These are phyloP conservation scores for Citrus medica DNA, from an alignment of 345 rosid genomes.

Conservation along the genomic window DNA sequence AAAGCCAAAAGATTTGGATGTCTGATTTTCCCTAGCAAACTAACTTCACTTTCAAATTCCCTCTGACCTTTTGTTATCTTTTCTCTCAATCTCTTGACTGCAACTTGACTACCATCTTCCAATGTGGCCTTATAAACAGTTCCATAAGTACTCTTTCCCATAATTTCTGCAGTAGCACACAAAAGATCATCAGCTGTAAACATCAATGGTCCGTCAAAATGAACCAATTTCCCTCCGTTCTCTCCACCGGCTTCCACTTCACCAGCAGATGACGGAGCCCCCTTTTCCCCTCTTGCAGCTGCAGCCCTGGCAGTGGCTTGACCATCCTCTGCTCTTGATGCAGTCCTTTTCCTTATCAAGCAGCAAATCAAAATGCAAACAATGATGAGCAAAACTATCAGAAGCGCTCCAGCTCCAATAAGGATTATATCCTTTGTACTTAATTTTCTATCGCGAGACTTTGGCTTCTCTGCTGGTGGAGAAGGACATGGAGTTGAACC, in stretches of 20 bases:
- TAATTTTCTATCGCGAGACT: constrained; percentile 34
- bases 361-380: constrained; percentile 60
- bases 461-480: constrained; percentile 30
- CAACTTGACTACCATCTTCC: constrained; percentile 92
- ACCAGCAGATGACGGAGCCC: constrained; percentile 22
- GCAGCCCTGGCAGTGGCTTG: constrained; percentile 26
- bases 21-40: constrained; percentile 64
- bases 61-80: constrained; percentile 76
- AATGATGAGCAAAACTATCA: constrained; percentile 49
- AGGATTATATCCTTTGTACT: constrained; percentile 71
- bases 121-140: constrained; percentile 93
- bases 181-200: constrained; percentile 93
- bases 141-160: constrained; percentile 95
- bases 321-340: constrained; percentile 35
- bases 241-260: constrained; percentile 73
- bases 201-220: constrained; percentile 85
- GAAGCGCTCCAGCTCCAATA: constrained; percentile 72
- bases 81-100: constrained; percentile 86
- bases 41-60: constrained; percentile 79
- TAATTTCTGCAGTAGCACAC: constrained; percentile 96
- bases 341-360: constrained; percentile 57
- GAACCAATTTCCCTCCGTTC: constrained; percentile 87
- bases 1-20: constrained; percentile 83
- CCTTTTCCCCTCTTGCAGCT: constrained; percentile 46
- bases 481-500: constrained; percentile 55